Conservation (phyloP, 345 rosid genomes). For the Microthlaspi erraticum region DNA sequence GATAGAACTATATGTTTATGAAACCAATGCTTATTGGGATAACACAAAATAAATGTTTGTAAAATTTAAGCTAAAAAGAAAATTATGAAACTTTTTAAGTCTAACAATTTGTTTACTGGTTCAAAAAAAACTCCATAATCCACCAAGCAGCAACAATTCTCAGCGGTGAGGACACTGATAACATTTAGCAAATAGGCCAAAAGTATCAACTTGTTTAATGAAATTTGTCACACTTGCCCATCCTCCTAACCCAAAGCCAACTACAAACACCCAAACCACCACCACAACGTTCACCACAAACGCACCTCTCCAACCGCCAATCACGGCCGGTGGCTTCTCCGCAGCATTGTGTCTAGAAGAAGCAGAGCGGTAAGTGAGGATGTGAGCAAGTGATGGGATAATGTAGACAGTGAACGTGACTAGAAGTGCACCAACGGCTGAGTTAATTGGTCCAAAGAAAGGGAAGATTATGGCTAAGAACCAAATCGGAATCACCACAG, state of each 20-base stretch:
- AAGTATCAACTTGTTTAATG: constrained; percentile 76
- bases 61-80: too few relatives aligned
- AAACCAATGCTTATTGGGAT: too few relatives aligned
- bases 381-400: constrained; percentile 86
- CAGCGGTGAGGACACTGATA: constrained; percentile 60
- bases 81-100: too few relatives aligned
- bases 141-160: too few relatives aligned
- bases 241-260: constrained; percentile 87
- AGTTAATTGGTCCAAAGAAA: constrained; percentile 90
- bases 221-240: constrained; percentile 90
- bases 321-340: constrained; percentile 69
- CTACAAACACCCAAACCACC: constrained; percentile 67
- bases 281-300: constrained; percentile 59
- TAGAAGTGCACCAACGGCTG: constrained; percentile 81
- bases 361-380: constrained; percentile 71
- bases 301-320: constrained; percentile 80
- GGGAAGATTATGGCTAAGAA: constrained; percentile 60
- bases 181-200: constrained; percentile 89
- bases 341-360: constrained; percentile 75
- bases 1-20: too few relatives aligned
- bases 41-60: too few relatives aligned
- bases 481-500: constrained; percentile 62
- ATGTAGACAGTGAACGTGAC: constrained; percentile 92
- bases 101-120: not conserved
- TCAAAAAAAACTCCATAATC: not conserved